Conservation (phyloP, 2,329 filamentous ascomycete genomes). For the Cercospora canescens region DNA sequence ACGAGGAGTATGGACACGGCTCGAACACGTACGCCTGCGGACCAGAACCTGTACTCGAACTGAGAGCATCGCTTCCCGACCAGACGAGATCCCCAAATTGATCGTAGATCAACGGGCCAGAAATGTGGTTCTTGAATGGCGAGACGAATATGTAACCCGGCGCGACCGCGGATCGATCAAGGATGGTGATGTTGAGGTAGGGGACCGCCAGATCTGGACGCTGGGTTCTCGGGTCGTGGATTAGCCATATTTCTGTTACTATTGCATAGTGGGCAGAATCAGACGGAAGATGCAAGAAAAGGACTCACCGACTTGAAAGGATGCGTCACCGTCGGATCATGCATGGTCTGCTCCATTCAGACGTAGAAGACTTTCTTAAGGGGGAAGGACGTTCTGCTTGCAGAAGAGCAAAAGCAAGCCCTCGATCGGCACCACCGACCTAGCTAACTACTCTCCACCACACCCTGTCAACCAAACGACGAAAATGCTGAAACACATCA, state of each 20-base stretch:
- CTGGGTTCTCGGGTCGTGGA: not conserved
- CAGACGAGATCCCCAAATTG: not conserved
- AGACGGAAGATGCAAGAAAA: not conserved
- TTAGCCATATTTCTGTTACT: not conserved
- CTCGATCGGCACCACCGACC: not conserved
- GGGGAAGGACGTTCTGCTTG: not conserved
- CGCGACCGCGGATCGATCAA: not conserved
- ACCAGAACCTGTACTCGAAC: not conserved
- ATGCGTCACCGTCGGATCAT: not conserved
- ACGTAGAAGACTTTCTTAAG: not conserved
- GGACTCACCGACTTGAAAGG: not conserved
- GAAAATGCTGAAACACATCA: too few relatives aligned
- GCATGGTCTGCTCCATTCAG: not conserved
- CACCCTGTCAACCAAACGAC: too few relatives aligned
- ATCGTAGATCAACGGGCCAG: not conserved
- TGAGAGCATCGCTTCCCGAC: not conserved
- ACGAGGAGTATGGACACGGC: not conserved
- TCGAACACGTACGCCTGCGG: not conserved
- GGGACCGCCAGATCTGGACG: not conserved
- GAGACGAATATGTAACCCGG: not conserved
- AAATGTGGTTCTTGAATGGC: not conserved
- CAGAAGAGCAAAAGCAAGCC: not conserved
- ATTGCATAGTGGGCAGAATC: not conserved
- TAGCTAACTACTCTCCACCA: too few relatives aligned
- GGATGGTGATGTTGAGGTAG: not conserved